Base-by-base conservation (phyloP, 179 eudicot genomes). In the Amaranthus tricolor region DNA sequence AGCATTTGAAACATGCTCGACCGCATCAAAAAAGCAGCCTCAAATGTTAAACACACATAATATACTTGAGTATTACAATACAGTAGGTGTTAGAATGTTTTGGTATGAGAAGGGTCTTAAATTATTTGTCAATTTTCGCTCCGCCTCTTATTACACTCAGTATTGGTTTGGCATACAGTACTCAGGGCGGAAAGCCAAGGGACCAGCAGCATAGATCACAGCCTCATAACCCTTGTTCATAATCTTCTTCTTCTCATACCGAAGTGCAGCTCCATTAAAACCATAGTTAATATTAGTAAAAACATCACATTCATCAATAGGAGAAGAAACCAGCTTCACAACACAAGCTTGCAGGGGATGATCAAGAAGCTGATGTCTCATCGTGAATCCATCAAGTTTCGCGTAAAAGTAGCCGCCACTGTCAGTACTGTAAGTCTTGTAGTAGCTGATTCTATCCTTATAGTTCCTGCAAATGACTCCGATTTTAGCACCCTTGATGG, bases 331-430 rank as follows among this genome's bases (percentile, higher is more conserved):
- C 64, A 89, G 83, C 73, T 88, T 89, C 50, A 87, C 95, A 0
- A 72, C 66, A 83, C 98, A 92, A 5, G 98, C 71, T 12, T 90
- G 96, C 51, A 92, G 96, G 6, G 98, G 97, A 75, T 89, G 95
- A 74, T 94, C 97, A 49, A 93, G 62, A 12, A 84, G 75, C 51
- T 70, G 75, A 65, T 89, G 81, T 74, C 59, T 78, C 91, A 90
- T 90, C 63, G 81, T 71, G 76, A 80, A 94, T 7, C 85, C 91
- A 17, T 75, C 68, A 5, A 90, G 84, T 64, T 85, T 74, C 13
- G 89, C 96, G n/a, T 88, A 87, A 70, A 94, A 88, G 80, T 92
- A 90, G 0, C 96, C 96, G 20, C 78, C 70, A 6, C 71, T 68
- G 19, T 77, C 67, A 0, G 97, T 85, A 2, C 80, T 68, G 72